Base-by-base conservation (phyloP, 805 yeast species). In the Candida nanaspora region DNA sequence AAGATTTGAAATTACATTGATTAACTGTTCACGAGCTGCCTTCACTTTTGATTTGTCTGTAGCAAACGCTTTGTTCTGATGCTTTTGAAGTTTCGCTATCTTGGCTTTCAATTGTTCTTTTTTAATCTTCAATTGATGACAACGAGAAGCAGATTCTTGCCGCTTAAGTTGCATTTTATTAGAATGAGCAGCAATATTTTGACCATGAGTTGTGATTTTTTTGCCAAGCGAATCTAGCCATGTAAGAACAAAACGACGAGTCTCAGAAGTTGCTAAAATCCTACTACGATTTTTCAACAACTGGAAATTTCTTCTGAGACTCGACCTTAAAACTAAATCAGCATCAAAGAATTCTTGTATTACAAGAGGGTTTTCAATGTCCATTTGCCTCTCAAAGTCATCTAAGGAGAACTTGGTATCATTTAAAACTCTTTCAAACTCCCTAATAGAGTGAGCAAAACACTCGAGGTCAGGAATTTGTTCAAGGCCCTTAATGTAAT, bases 311-410 rank as follows among this genome's bases (percentile, higher is more conserved):
- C 51, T 51, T 15, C 51, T 52, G 30, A 59, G 38, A 38, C 55
- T 60, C 13, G 39, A 39, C 35, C 46, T 49, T 6, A 59, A 32
- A 4, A 48, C 52, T 6, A 50, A 54, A 7, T 46, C 34, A 25
- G 60, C 56, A 26, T 49, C 56, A 41, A 53, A 58, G 38, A 50
- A 59, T 26, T 60, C 65, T 16, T 60, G 42, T 16, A 60, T 53
- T 4, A 62, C 55, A 3, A 53, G 50, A 13, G 61, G 61, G 38
- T 60, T 60, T 11, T 56, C 53, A 15, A 56, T 57, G n/a, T 46
- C 42, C n/a, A 60, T 54, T 29, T 49, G 54, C 21, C 48, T 46
- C 10, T 55, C 56, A 39, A 57, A 59, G 21, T 53, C 57, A 3
- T 47, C 43, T 2, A 57, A 55, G 35, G 54, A 54, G 9, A 42